Percentiles rank a stretch among this genome's conserved stretches.
These are phyloP conservation scores for Eimeria maxima DNA, from an alignment of 169 alveolate genomes.

Conservation along the genomic window DNA sequence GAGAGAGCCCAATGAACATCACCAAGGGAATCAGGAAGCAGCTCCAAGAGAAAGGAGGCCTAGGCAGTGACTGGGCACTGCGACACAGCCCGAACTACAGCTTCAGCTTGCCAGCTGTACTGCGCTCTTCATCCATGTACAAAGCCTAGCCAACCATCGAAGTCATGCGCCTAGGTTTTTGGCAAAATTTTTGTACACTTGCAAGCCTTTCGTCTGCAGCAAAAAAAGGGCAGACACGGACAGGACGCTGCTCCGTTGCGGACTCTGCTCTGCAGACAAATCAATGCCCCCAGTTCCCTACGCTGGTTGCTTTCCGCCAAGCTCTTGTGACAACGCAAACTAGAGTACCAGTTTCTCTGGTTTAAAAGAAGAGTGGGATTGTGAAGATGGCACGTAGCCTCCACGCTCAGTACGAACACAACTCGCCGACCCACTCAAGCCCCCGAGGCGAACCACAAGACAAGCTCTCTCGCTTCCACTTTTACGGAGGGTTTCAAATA, in stretches of 20 bases:
- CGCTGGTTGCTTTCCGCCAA: constrained; percentile 26
- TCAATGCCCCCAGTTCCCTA: constrained; percentile 6
- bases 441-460: constrained; percentile 57
- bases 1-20: background rate
- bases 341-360: background rate
- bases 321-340: background rate
- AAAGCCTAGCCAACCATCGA: constrained; percentile 19
- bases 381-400: background rate
- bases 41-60: background rate
- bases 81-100: constrained; percentile 8
- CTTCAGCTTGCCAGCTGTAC: background rate
- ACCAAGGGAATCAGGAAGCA: background rate
- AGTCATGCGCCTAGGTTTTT: background rate
- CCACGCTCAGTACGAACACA: background rate
- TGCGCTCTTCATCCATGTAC: background rate
- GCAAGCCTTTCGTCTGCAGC: background rate
- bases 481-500: background rate
- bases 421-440: constrained; percentile 63
- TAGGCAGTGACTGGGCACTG: background rate
- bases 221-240: background rate
- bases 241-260: constrained; percentile 9
- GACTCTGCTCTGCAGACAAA: background rate
- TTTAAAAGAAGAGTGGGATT: background rate
- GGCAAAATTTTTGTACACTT: background rate
- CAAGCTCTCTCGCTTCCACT: constrained; percentile 28